phyloP scores from a whole-genome alignment of 2,329 filamentous ascomycete genomes.

The Scedosporium apiospermum region DNA sequence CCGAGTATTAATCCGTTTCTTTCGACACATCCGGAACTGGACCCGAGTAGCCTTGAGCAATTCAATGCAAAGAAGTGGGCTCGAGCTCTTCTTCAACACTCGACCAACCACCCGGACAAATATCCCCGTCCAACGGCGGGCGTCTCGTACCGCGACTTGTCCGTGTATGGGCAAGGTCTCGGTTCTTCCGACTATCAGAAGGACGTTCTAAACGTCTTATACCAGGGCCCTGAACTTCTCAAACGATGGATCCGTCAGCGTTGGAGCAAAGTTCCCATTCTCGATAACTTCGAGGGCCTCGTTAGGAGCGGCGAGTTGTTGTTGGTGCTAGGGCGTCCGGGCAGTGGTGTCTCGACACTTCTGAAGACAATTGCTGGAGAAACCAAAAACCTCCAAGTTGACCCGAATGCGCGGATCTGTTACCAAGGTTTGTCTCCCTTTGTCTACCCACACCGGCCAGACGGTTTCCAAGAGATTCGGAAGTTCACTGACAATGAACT shows the following conservation, averaged over 20 bases:
- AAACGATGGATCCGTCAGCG: constrained; percentile 14
- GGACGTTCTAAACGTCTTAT: constrained; percentile 19
- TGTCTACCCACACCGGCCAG: no score
- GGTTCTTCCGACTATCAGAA: constrained; percentile 25
- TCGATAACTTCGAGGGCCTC: constrained; percentile 42
- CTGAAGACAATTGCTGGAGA: constrained; percentile 47
- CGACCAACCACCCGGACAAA: constrained; percentile 22
- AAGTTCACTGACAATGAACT: not conserved
- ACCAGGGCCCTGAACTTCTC: constrained; percentile 12
- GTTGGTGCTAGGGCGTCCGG: constrained; percentile 40
- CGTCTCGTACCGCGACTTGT: constrained; percentile 26
- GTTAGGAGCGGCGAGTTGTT: constrained; percentile 31
- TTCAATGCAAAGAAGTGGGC: constrained; percentile 37
- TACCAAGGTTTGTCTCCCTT: constrained; percentile 33
- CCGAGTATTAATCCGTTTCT: constrained; percentile 12
- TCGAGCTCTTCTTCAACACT: constrained; percentile 32
- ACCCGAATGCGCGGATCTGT: constrained; percentile 33
- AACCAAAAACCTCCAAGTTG: constrained; percentile 38
- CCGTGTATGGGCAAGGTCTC: constrained; percentile 26
- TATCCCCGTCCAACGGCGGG: constrained; percentile 27
- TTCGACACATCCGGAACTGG: constrained; percentile 20
- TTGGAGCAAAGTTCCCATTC: constrained; percentile 35
- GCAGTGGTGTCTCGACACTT: constrained; percentile 45
- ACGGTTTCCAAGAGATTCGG: no score
- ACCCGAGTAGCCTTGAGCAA: constrained; percentile 28